These are phyloP conservation scores for Globisporangium radiosum DNA, from an alignment of 352 stramenopile genomes.

Conservation along the genomic window DNA sequence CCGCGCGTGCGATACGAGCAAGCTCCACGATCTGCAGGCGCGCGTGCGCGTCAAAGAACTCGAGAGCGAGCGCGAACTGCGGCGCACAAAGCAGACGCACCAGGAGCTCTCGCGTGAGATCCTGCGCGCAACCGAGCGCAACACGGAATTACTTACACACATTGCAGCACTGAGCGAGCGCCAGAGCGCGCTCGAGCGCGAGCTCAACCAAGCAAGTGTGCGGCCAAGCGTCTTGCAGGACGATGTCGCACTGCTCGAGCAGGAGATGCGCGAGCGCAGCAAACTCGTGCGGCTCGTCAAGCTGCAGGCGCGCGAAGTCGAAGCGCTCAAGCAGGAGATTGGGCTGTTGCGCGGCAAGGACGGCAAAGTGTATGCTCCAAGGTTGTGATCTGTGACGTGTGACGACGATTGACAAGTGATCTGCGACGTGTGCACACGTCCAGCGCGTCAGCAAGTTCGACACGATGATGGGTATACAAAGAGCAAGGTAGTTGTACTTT, in stretches of 20 bases:
- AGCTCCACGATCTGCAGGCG: constrained; percentile 58
- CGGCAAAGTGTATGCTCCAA: constrained; percentile 63
- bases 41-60: constrained; percentile 73
- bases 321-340: constrained; percentile 89
- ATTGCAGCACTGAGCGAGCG: constrained; percentile 71
- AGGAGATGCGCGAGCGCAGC: constrained; percentile 85
- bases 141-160: constrained; percentile 74
- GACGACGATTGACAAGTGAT: too few relatives aligned
- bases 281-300: constrained; percentile 88
- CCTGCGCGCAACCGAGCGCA: constrained; percentile 74
- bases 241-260: constrained; percentile 38
- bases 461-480: too few relatives aligned
- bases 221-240: constrained; percentile 42
- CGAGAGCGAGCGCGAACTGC: constrained; percentile 49
- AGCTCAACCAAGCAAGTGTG: constrained; percentile 68
- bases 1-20: constrained; percentile 70
- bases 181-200: constrained; percentile 79
- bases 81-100: constrained; percentile 37
- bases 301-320: constrained; percentile 87
- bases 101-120: constrained; percentile 68
- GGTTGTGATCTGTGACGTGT: constrained; percentile 24
- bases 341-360: constrained; percentile 78
- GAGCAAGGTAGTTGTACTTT: too few relatives aligned
- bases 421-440: too few relatives aligned
- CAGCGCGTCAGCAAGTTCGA: too few relatives aligned